These are phyloP conservation scores for Ophiosphaerella narmari DNA, from an alignment of 2,329 filamentous ascomycete species.

Conservation along the genomic window DNA sequence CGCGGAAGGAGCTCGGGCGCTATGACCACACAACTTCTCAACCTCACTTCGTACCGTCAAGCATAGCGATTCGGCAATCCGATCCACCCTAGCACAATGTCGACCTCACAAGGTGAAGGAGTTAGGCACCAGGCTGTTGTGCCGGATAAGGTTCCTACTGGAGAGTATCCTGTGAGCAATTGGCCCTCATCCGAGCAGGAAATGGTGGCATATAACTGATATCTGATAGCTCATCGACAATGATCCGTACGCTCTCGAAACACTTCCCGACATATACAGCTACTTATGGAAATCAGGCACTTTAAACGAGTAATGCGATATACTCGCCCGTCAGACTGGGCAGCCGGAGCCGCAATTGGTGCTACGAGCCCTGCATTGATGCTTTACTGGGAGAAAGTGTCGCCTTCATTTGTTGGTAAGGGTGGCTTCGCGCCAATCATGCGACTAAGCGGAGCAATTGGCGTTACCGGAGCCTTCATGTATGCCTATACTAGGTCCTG, in stretches of 20 bases:
- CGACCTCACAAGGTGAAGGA: constrained; percentile 26
- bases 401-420: constrained; percentile 82
- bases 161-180: constrained; percentile 81
- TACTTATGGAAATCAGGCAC: constrained; percentile 63
- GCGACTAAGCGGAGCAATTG: constrained; percentile 76
- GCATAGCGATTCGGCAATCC: constrained; percentile 14
- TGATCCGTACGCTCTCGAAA: constrained; percentile 76
- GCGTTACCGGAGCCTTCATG: constrained; percentile 77
- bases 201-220: constrained; percentile 35
- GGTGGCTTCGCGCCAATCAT: constrained; percentile 82
- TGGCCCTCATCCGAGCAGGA: constrained; percentile 29
- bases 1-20: constrained; percentile 10
- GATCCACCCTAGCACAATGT: constrained; percentile 34
- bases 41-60: constrained; percentile 25
- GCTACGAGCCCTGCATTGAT: constrained; percentile 76
- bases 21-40: constrained; percentile 8
- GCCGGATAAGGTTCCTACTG: constrained; percentile 77
- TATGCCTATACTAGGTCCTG: constrained; percentile 83
- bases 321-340: constrained; percentile 83
- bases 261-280: constrained; percentile 9
- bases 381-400: constrained; percentile 78
- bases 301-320: constrained; percentile 89
- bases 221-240: constrained; percentile 87
- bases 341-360: constrained; percentile 68
- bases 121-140: constrained; percentile 55